Conservation (phyloP, 805 yeast genomes). For the Teunomyces pallodes region DNA sequence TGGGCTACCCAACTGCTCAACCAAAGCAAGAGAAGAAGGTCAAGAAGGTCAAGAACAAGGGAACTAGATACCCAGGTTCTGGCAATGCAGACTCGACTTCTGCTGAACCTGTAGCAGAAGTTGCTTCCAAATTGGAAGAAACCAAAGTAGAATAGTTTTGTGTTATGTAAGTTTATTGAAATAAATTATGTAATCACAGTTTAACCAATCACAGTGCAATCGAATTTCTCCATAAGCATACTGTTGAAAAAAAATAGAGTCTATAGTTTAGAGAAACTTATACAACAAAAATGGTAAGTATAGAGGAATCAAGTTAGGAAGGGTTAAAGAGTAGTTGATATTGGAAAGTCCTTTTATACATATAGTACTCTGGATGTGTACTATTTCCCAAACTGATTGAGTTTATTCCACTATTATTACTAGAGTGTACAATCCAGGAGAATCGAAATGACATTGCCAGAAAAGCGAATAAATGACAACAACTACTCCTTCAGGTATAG, state of each 20-base stretch:
- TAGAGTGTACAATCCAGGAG: no score
- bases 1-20: slow-evolving; percentile 82
- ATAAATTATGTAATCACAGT: neutral
- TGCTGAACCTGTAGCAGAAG: slow-evolving; percentile 7
- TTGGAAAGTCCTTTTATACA: neutral
- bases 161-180: neutral
- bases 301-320: neutral
- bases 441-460: no score
- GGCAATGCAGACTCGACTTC: slow-evolving; percentile 17
- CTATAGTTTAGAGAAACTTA: neutral
- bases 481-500: no score
- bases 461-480: no score
- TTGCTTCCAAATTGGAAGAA: slow-evolving; percentile 8
- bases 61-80: slow-evolving; percentile 83
- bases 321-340: no score
- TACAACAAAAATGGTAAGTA: slow-evolving; percentile 3
- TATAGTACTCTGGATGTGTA: neutral
- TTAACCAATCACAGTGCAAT: slow-evolving; percentile 1
- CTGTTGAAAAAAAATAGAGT: slow-evolving; percentile 1
- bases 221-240: slow-evolving; percentile 4
- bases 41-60: slow-evolving; percentile 81
- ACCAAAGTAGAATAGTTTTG: slow-evolving; percentile 9
- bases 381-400: no score
- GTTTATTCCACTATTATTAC: no score
- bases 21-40: slow-evolving; percentile 62